Conservation (phyloP, 164 flowering plant genomes). For the Annona cherimola region DNA sequence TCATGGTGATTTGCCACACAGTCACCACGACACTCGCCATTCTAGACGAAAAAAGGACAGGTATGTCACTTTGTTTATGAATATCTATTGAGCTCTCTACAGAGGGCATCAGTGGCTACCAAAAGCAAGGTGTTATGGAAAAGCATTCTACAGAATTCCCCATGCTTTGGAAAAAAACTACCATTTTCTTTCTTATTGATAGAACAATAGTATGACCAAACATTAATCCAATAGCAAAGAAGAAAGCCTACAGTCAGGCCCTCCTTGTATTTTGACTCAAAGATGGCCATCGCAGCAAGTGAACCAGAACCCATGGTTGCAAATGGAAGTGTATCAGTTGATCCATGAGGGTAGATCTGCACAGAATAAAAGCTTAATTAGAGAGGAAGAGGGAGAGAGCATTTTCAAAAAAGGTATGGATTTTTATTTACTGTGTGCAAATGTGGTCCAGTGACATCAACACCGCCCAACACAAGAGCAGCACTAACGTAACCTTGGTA, state of each 20-base stretch:
- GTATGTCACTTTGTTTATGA: neutral
- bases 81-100: neutral
- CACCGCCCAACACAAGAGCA: constrained; percentile 98
- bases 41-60: too few relatives aligned
- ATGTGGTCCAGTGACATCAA: constrained; percentile 96
- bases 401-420: neutral
- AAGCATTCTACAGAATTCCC: neutral
- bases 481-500: constrained; percentile 92
- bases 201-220: neutral
- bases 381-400: neutral
- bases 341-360: constrained; percentile 99
- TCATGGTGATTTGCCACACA: too few relatives aligned
- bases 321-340: constrained; percentile 91
- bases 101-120: neutral
- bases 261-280: constrained; percentile 82
- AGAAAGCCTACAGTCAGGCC: constrained; percentile 69
- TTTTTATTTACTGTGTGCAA: constrained; percentile 75
- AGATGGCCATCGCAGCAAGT: constrained; percentile 93
- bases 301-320: constrained; percentile 99
- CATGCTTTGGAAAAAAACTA: neutral
- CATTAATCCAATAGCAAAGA: constrained; percentile 1
- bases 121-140: neutral
- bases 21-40: too few relatives aligned
- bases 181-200: neutral
- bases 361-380: neutral